phyloP scores from a whole-genome alignment of 176 grass and related monocot genomes.

The Guadua angustifolia region DNA sequence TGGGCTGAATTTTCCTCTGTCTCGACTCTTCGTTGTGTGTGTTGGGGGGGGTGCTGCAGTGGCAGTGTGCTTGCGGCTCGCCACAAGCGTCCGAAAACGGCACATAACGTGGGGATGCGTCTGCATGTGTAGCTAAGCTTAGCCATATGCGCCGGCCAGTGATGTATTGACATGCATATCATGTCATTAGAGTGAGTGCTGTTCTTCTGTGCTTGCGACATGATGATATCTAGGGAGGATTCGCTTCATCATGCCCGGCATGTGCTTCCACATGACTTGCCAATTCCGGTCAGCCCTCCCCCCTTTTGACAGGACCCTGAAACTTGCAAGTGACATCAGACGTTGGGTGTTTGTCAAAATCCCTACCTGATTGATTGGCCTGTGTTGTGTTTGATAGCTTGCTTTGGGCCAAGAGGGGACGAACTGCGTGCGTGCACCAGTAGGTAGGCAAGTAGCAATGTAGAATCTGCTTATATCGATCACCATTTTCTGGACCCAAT shows the following conservation, averaged over 20 bases:
- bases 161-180: neutral
- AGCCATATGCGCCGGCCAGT: neutral
- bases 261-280: conserved; percentile 19
- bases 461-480: neutral
- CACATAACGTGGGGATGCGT: neutral
- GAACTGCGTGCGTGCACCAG: neutral
- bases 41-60: too few species aligned
- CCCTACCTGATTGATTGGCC: neutral
- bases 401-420: neutral
- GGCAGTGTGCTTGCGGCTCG: too few species aligned
- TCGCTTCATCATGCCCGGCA: conserved; percentile 11
- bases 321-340: conserved; percentile 20
- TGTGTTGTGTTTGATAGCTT: neutral
- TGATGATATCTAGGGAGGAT: conserved; percentile 1
- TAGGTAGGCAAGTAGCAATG: neutral
- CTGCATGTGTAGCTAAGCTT: neutral
- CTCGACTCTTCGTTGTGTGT: neutral
- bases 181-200: neutral
- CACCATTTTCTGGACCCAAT: neutral
- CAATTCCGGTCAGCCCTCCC: neutral
- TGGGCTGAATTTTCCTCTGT: neutral
- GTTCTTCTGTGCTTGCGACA: neutral
- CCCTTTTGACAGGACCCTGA: neutral
- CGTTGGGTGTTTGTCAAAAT: neutral
- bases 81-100: neutral